phyloP scores from a whole-genome alignment of 164 flowering plant species.

The Nymphaea colorata region DNA sequence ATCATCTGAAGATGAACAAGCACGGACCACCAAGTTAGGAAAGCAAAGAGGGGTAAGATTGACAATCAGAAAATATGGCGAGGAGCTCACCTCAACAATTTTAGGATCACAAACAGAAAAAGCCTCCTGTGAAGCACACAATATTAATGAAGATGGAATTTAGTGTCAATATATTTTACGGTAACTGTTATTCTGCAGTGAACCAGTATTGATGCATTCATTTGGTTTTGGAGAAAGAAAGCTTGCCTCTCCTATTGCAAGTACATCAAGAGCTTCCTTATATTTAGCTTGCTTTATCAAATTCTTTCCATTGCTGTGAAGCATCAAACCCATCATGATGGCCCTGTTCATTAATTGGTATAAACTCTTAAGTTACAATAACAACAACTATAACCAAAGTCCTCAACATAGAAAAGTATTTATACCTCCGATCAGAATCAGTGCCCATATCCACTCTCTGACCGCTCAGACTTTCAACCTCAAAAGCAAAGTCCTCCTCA shows the following conservation, averaged over 20 bases:
- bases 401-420: neutral
- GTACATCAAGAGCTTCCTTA: conserved; percentile 87
- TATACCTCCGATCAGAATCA: conserved; percentile 75
- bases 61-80: neutral
- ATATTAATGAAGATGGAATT: neutral
- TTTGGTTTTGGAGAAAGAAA: conserved; percentile 1
- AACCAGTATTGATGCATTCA: neutral
- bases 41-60: conserved; percentile 3
- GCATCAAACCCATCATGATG: conserved; percentile 93
- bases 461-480: conserved; percentile 87
- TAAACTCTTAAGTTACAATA: neutral
- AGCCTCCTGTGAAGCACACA: conserved; percentile 53
- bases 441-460: conserved; percentile 61
- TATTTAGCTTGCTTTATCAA: conserved; percentile 42
- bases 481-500: conserved; percentile 64
- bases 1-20: conserved; percentile 34
- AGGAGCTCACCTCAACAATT: conserved; percentile 52
- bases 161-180: neutral
- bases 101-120: conserved; percentile 78
- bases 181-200: neutral
- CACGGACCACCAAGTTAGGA: neutral
- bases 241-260: conserved; percentile 86
- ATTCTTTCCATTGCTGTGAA: conserved; percentile 65
- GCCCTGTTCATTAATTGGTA: conserved; percentile 44
- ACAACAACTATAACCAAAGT: neutral